A percentile compares a stretch with the other conserved stretches of the same genome.
phyloP scores from a whole-genome alignment of 495 filamentous ascomycete genomes.

The Podospora appendiculata region DNA sequence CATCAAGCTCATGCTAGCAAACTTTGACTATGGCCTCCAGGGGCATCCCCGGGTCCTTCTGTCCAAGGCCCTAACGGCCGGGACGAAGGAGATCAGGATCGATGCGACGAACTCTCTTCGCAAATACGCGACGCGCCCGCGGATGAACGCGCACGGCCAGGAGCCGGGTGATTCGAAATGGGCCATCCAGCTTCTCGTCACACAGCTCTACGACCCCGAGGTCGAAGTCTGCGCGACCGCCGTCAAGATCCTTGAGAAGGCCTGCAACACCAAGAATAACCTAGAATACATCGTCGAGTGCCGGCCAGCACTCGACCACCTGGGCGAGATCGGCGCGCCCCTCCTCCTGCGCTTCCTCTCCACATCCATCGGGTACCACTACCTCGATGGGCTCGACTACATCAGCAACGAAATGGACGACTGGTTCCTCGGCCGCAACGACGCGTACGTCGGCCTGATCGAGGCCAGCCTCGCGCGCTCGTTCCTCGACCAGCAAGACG shows the following conservation, averaged over 20 bases:
- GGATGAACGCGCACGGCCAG: conserved; percentile 26
- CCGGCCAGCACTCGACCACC: conserved; percentile 88
- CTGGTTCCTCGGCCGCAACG: conserved; percentile 94
- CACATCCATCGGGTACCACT: conserved; percentile 94
- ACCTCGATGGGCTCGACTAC: conserved; percentile 92
- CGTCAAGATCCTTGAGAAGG: conserved; percentile 94
- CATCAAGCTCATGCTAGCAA: conserved; percentile 74
- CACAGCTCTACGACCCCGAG: conserved; percentile 94
- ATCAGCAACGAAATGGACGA: conserved; percentile 99
- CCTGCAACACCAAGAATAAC: conserved; percentile 81
- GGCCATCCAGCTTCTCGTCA: conserved; percentile 94
- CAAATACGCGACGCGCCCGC: conserved; percentile 62
- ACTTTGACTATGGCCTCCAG: conserved; percentile 80
- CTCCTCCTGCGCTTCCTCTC: conserved; percentile 88
- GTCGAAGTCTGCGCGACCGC: conserved; percentile 92
- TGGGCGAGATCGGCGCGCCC: conserved; percentile 94
- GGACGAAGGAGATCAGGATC: conserved; percentile 85
- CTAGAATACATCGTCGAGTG: conserved; percentile 96
- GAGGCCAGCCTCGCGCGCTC: conserved; percentile 91
- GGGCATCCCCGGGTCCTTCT: conserved; percentile 88
- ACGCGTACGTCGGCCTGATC: conserved; percentile 87
- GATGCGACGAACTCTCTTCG: conserved; percentile 75
- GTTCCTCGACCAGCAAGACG: conserved; percentile 48
- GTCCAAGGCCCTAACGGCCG: conserved; percentile 85
- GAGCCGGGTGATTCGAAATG: conserved; percentile 61